Evolutionary conservation across 192 early-diverging fungal genomes (phyloP).

Genomic region (Gorgonomyces haynaldii): DNA sequence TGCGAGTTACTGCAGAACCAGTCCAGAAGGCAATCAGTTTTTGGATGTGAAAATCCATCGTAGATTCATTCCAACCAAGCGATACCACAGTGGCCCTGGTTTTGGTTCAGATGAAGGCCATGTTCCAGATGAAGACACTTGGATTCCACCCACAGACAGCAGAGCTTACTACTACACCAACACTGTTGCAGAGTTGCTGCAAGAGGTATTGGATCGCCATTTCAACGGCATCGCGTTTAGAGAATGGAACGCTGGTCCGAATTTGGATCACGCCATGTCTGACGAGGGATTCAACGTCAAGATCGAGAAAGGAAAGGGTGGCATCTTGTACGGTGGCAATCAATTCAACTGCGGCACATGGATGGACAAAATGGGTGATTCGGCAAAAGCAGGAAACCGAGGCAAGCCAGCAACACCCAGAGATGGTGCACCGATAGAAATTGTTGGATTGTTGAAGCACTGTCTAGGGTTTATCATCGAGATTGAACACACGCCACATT

Average conservation of each 20-base stretch:
- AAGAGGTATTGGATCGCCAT: conserved; percentile 86
- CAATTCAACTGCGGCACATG: conserved; percentile 94
- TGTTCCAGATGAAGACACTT: conserved; percentile 27
- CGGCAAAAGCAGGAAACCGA: conserved; percentile 80
- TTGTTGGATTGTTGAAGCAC: conserved; percentile 79
- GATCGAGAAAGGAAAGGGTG: conserved; percentile 59
- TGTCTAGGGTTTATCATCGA: conserved; percentile 60
- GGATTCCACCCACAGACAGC: conserved; percentile 31
- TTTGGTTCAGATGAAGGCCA: conserved; percentile 9
- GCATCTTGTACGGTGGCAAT: conserved; percentile 81
- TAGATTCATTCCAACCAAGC: conserved; percentile 62
- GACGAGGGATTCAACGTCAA: conserved; percentile 73
- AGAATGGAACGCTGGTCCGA: conserved; percentile 87
- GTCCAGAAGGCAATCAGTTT: conserved; percentile 67
- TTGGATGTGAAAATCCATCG: conserved; percentile 58
- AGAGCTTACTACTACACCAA: conserved; percentile 48
- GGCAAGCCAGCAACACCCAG: conserved; percentile 88
- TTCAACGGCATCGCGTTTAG: conserved; percentile 81
- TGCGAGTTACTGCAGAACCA: conserved; percentile 68
- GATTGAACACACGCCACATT: conserved; percentile 8
- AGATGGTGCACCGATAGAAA: conserved; percentile 85
- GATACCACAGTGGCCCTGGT: conserved; percentile 28
- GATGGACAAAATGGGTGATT: conserved; percentile 96
- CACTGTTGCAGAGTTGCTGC: conserved; percentile 77
- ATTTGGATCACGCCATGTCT: conserved; percentile 84